Evolutionary conservation across 1,139 yeast species (phyloP), one percentile per base, ranked within the genome.

Genomic region (Candida anutae): DNA sequence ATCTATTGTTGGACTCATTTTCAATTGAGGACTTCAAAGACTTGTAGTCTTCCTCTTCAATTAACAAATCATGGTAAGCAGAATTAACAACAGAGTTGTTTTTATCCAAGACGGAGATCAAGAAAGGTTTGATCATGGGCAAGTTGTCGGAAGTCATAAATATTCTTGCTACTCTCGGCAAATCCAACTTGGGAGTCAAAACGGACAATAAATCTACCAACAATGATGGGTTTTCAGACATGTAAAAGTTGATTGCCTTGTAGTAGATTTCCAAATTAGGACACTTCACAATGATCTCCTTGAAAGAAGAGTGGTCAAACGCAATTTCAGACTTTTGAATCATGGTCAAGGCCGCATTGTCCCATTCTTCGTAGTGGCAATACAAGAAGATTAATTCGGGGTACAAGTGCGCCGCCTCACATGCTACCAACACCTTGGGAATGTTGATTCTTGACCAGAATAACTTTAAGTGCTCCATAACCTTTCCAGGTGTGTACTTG

Each of bases 301-400:
- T 90, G 69, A 93, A 90, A 27, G 94, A 82, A 22, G 77, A 62
- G 55, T 90, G 98, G 45, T 93, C 98, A 51, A 90, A 88, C 12
- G 95, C 90, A 45, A 82, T 83, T 37, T 93, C 87, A 4, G 95
- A 80, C 53, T 77, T 87, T 55, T 90, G 95, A 67, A 90, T 90
- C 90, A 90, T 85, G n/a, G 96, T 79, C 55, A 90, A 71, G 23
- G 96, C 90, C 37, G 98, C 98, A 55, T 90, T 90, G 59, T 93
- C 99, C 95, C 96, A 93, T 64, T 93, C 98, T 55, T 90, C 98
- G 54, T 90, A 90, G 57, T 90, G 99, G 51, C 96, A 88, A 63
- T 90, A 88, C 53, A 90, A 69, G 76, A 93, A 90, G 34, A 90
- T 87, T 48, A 90, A 69, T 63, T 93, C 98, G 16, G 94, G 94